These are phyloP conservation scores for Chytriomyces sp. DNA, from an alignment of 192 early-diverging fungal species.

Conservation along the genomic window DNA sequence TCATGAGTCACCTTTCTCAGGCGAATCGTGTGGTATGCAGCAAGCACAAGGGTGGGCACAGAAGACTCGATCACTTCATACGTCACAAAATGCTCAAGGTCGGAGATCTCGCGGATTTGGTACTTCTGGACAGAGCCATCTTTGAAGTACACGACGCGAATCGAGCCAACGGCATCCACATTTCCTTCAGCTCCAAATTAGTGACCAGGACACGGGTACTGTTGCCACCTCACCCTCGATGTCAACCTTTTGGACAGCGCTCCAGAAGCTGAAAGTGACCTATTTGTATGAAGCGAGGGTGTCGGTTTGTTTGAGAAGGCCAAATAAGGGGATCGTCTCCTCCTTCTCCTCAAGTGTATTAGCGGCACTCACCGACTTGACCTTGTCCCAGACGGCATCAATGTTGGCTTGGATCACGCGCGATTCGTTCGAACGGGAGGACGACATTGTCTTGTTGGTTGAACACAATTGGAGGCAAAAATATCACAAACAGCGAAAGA, in stretches of 20 bases:
- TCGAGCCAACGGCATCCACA: constrained; percentile 38
- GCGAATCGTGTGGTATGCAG: constrained; percentile 45
- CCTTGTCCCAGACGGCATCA: constrained; percentile 32
- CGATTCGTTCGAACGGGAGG: constrained; percentile 32
- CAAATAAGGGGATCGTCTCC: background rate
- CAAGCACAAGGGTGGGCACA: constrained; percentile 31
- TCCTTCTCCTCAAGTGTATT: background rate
- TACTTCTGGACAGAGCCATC: constrained; percentile 49
- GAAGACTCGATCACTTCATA: constrained; percentile 47
- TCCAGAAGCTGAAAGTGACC: constrained; percentile 43
- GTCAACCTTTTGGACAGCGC: constrained; percentile 22
- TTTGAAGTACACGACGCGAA: constrained; percentile 47
- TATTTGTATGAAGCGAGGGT: background rate
- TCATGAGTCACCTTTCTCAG: constrained; percentile 44
- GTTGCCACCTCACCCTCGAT: no score
- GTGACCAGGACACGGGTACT: background rate
- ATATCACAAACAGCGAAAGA: no score
- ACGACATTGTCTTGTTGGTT: constrained; percentile 24
- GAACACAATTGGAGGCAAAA: no score
- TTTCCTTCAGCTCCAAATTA: background rate
- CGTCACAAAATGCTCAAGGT: constrained; percentile 39
- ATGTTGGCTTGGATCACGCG: constrained; percentile 34
- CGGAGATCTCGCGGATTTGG: constrained; percentile 35
- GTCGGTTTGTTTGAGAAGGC: background rate
- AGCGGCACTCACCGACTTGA: constrained; percentile 22